Evolutionary conservation across 2,329 filamentous ascomycete species (phyloP).

Genomic region (Blumeria hordei): DNA sequence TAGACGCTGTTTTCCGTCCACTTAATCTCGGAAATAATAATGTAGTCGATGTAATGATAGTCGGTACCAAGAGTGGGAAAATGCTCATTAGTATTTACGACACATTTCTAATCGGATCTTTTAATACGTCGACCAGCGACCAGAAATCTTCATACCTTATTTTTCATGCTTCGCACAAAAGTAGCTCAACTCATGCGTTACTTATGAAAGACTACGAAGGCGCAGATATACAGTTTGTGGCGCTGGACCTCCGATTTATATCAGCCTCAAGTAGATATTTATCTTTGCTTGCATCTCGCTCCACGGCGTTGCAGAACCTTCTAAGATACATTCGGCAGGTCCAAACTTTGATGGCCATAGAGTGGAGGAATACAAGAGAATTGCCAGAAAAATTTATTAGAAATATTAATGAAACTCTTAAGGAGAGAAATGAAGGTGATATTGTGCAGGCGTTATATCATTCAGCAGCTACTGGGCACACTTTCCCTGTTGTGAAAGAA

Average conservation of each 20-base stretch:
- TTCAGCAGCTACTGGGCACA: constrained; percentile 62
- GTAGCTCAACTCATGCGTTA: constrained; percentile 53
- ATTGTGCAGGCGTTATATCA: constrained; percentile 64
- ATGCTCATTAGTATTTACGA: constrained; percentile 68
- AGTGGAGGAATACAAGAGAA: constrained; percentile 65
- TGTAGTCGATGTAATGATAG: constrained; percentile 55
- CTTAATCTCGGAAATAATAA: constrained; percentile 37
- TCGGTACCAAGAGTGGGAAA: constrained; percentile 44
- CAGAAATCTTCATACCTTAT: constrained; percentile 16
- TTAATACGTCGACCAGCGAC: constrained; percentile 21
- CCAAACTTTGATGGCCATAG: constrained; percentile 51
- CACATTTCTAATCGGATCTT: constrained; percentile 53
- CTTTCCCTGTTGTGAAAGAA: constrained; percentile 49
- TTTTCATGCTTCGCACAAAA: constrained; percentile 45
- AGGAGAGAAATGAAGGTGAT: constrained; percentile 35
- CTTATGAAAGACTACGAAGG: constrained; percentile 27
- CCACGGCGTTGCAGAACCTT: constrained; percentile 68
- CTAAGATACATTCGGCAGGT: constrained; percentile 66
- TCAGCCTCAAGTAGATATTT: constrained; percentile 56
- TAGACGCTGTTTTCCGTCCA: constrained; percentile 15
- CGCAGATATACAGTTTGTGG: constrained; percentile 33
- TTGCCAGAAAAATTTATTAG: constrained; percentile 55
- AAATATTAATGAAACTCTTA: constrained; percentile 52
- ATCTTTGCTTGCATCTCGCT: constrained; percentile 63
- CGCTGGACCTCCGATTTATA: constrained; percentile 65